These are phyloP conservation scores for Suhomyces prunicola DNA, from an alignment of 805 yeast genomes.

Conservation along the genomic window DNA sequence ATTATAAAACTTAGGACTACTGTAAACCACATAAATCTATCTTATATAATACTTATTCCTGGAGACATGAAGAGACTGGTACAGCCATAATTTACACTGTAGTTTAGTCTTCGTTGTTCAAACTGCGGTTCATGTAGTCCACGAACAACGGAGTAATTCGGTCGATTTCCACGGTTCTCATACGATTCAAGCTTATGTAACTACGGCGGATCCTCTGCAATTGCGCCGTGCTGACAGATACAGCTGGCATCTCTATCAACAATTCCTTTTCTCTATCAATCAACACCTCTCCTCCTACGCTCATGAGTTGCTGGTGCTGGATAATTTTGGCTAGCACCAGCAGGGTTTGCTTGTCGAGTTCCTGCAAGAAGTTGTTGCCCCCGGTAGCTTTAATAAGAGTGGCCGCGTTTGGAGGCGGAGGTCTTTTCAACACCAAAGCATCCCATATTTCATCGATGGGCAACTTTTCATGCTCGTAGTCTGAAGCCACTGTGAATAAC, in stretches of 20 bases:
- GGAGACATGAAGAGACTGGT: too few species aligned
- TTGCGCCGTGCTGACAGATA: conserved; percentile 64
- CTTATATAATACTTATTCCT: background rate
- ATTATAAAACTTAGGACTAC: background rate
- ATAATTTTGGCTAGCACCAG: conserved; percentile 59
- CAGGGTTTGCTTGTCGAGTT: conserved; percentile 70
- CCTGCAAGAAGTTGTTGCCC: conserved; percentile 70
- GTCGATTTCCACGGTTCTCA: conserved; percentile 67
- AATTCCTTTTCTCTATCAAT: conserved; percentile 43
- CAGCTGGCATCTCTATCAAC: conserved; percentile 60
- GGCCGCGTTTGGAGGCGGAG: conserved; percentile 79
- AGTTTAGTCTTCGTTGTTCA: conserved; percentile 32
- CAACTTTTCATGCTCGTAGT: conserved; percentile 44
- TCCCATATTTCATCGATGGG: conserved; percentile 70
- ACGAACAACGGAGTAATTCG: conserved; percentile 72
- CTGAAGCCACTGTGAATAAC: conserved; percentile 63
- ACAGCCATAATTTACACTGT: too few species aligned
- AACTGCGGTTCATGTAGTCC: conserved; percentile 69
- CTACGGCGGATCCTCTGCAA: conserved; percentile 81
- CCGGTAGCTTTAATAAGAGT: conserved; percentile 80
- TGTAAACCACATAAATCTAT: too few species aligned
- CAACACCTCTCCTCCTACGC: conserved; percentile 49
- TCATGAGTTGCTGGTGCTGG: conserved; percentile 55
- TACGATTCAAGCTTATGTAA: conserved; percentile 74
- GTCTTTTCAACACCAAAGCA: conserved; percentile 54